Evolutionary conservation across 345 rosid genomes (phyloP), one percentile per base, ranked within the genome.

Genomic region (Lumnitzera racemosa): DNA sequence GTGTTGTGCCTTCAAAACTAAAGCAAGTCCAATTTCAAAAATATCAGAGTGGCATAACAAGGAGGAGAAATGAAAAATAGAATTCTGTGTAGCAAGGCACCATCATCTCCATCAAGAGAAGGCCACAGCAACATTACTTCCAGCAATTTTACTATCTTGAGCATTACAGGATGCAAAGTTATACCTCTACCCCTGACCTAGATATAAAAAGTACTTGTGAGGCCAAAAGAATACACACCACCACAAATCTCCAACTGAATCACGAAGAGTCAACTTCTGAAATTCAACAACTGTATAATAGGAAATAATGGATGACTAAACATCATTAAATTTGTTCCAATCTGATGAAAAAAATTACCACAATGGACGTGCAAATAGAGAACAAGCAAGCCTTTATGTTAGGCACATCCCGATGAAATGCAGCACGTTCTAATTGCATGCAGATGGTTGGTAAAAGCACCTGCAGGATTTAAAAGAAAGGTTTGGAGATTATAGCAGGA

Each of bases 1-100:
- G 65, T 83, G 96, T 55, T 89, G 92, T 56, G 89, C 90, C 80
- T 89, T 91, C 17, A 83, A 82, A 69, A 91, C 98, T 91, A 83
- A 50, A 61, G 58, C 27, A 24, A 31, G 15, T 59, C 20, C 59
- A 20, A 62, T 24, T 29, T 15, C 47, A 5, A 58, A 51, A 56
- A 65, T 65, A 53, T 24, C 46, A 23, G 31, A 49, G 67, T 31
- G 46, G 56, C 15, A 58, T 31, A 15, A 53, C n/a, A 15, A 46
- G 49, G 43, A 17, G 50, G 52, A 62, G 47, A 62, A 48, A 61
- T 16, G 13, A 55, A 12, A 46, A 41, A 15, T 46, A 31, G 62
- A 64, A 55, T 59, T 48, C 15, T n/a, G 61, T 29, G 52, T 36
- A 56, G 66, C 63, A 57, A 67, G 65, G 54, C 24, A 91, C 96